Base-by-base conservation (phyloP, 345 rosid species). In the Gossypium raimondii region DNA sequence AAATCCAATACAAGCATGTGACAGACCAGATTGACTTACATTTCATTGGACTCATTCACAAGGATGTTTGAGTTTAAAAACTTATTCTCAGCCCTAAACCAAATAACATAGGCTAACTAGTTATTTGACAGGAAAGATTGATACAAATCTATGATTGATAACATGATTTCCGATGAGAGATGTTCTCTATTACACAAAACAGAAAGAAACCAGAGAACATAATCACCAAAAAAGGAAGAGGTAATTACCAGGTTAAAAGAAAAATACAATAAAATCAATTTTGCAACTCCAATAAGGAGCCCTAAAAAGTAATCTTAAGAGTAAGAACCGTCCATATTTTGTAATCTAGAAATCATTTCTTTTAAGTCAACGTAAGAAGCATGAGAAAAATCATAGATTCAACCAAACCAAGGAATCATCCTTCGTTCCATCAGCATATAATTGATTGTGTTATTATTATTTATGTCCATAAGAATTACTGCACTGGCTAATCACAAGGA, bases 351-450 rank as follows among this genome's bases (percentile, higher is more conserved):
- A 67, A 67, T 67, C 71, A 67, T 47, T 47, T 45, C 55, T 45
- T 45, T 45, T 6, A 60, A 27, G 41, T 44, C n/a, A 25, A 25
- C 43, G 14, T 13, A 9, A 65, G 53, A 44, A 66, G 34, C 70
- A 45, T 11, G 52, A 18, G 51, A 44, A 44, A 66, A 18, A 18
- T 20, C 53, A 48, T 50, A 48, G 44, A 20, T 24, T 50, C 72
- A 68, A 50, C 44, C 22, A 47, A 68, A 67, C 72, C 38, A 45
- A 47, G 41, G 29, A 67, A 67, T 9, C 56, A 45, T 67, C 53
- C 41, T 24, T 67, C 22, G 13, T 20, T 20, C 53, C 41, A 47
- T 20, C 56, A 47, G 41, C 58, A 25, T 24, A 51, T 51, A 69
- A 17, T 9, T 27, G 24, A 45, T 45, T 7, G 38, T 12, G n/a